Base-by-base conservation (phyloP, 345 rosid genomes). In the Salix udensis region DNA sequence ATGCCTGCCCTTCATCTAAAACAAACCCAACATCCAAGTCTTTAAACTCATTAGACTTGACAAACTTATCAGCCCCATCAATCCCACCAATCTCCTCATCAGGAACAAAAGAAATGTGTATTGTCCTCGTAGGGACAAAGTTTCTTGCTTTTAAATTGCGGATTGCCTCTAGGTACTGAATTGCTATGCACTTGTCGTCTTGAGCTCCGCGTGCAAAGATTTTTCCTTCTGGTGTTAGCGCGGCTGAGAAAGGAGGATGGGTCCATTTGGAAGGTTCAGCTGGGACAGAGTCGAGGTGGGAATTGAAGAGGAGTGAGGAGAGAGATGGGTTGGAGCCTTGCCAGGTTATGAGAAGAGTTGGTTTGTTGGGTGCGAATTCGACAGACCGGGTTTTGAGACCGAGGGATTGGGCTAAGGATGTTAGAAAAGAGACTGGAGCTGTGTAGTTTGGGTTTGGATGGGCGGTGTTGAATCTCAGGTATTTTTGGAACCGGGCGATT, bases 221-320 rank as follows among this genome's bases (percentile, higher is more conserved):
- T 65, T 72, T 73, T 0, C 98, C 97, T 39, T 85, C 86, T n/a
- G 70, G 50, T 26, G 91, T 74, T 46, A 83, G 87, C 76, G 81
- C 73, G 77, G 96, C 97, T 36, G 97, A 79, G 94, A 94, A 91
- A 15, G 97, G 98, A 10, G 91, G 92, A 74, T 92, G 89, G 50
- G 67, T n/a, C 98, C 97, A 92, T 74, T 90, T 91, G 48, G 87
- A 78, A 23, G 90, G 87, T 71, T 95, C 97, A 15, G 88, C 90
- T 2, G 97, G 97, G 80, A 94, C 98, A 58, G 97, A 94, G 73
- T 94, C 98, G 84, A 94, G 91, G 75, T 94, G 97, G 79, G 98
- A 92, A 84, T 92, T 94, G 81, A 94, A 84, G 74, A 94, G 90
- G 48, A 94, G 53, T 1, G 94, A 92, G 42, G 91, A 89, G 30